Conservation (phyloP, 495 filamentous ascomycete genomes). For the Aspergillus bridgeri region DNA sequence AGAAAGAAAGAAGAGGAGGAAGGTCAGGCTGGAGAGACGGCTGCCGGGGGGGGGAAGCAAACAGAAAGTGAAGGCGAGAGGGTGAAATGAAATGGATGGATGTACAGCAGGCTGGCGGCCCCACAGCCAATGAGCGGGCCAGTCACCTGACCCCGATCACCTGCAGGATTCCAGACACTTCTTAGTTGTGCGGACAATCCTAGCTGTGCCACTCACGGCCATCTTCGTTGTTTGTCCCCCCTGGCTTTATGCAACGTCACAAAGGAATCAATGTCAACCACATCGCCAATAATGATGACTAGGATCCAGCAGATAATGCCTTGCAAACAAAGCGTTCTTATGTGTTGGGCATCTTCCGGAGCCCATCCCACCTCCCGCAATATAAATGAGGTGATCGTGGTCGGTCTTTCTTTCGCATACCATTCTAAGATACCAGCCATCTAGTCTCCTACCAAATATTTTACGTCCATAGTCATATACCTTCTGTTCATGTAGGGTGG, state of each 20-base stretch:
- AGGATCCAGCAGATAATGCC: background rate
- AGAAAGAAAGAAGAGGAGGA: no score
- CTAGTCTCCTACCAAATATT: background rate
- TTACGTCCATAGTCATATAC: background rate
- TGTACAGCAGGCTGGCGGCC: slow-evolving; percentile 3
- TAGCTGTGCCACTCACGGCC: no score
- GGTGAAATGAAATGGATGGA: background rate
- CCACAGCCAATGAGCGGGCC: slow-evolving; percentile 2
- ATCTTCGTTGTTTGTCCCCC: background rate
- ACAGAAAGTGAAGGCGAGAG: background rate
- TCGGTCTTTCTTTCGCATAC: no score
- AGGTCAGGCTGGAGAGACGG: background rate
- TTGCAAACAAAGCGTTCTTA: background rate
- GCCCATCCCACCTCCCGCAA: background rate
- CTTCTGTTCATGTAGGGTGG: background rate
- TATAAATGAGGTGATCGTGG: background rate
- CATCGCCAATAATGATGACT: background rate
- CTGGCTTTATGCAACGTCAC: background rate
- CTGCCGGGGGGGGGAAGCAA: background rate
- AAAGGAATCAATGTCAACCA: background rate
- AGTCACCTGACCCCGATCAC: background rate
- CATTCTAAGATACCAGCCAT: no score
- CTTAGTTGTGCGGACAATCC: no score
- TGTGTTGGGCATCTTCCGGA: background rate
- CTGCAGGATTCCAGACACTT: no score